phyloP scores from a whole-genome alignment of 2,329 filamentous ascomycete genomes.

The Botrytis byssoidea region DNA sequence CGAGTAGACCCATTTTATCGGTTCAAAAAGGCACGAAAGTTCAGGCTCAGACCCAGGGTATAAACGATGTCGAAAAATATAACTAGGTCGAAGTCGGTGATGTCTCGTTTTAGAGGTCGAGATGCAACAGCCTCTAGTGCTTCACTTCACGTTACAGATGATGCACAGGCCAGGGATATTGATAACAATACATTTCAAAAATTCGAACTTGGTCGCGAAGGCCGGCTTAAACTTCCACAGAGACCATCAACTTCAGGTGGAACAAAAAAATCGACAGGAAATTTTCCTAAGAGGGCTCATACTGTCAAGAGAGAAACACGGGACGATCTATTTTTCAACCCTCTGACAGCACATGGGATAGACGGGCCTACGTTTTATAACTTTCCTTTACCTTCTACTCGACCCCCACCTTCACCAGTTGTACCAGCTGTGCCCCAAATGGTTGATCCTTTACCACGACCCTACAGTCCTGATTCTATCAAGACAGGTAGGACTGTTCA shows the following conservation, averaged over 20 bases:
- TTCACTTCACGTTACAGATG: constrained; percentile 36
- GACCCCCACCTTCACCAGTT: constrained; percentile 29
- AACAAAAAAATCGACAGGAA: constrained; percentile 27
- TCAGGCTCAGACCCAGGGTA: constrained; percentile 4
- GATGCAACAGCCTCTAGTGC: constrained; percentile 33
- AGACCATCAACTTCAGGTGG: constrained; percentile 38
- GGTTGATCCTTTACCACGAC: neutral
- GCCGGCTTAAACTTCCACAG: constrained; percentile 29
- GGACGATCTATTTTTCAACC: constrained; percentile 38
- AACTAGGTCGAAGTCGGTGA: constrained; percentile 28
- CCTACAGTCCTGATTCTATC: constrained; percentile 13
- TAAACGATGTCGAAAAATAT: constrained; percentile 29
- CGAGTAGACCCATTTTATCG: neutral
- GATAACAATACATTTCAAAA: constrained; percentile 25
- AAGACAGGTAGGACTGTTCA: neutral
- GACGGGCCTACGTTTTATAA: constrained; percentile 33
- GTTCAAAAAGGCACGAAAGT: neutral
- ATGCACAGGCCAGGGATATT: constrained; percentile 32
- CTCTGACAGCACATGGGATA: constrained; percentile 33
- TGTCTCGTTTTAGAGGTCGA: constrained; percentile 31
- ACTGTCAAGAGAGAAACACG: constrained; percentile 35
- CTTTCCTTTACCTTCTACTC: constrained; percentile 33
- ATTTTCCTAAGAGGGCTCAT: constrained; percentile 24
- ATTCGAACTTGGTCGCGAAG: constrained; percentile 28
- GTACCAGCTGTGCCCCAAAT: neutral